Evolutionary conservation across 148 eudicot genomes (phyloP).

Genomic region (Rhododendron griersonianum): DNA sequence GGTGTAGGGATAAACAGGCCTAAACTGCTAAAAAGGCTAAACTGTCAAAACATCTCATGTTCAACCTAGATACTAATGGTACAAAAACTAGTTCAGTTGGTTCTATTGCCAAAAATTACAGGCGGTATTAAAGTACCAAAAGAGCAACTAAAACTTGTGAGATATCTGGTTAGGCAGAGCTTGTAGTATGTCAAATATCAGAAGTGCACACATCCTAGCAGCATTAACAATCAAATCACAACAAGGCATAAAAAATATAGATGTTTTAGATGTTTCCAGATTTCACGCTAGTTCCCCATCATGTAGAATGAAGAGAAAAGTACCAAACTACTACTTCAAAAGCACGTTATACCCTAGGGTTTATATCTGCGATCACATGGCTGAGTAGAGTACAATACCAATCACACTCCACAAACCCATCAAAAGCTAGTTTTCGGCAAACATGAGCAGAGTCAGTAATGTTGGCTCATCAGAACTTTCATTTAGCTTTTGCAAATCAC

Average conservation of each 20-base stretch:
- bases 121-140: neutral
- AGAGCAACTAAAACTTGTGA: neutral
- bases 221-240: neutral
- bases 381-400: neutral
- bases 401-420: neutral
- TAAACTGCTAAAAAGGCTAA: neutral
- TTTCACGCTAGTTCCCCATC: neutral
- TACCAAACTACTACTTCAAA: neutral
- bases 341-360: neutral
- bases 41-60: neutral
- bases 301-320: neutral
- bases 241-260: too few species aligned
- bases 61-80: neutral
- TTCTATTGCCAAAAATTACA: neutral
- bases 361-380: neutral
- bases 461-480: neutral
- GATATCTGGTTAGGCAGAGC: neutral
- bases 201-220: neutral
- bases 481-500: neutral
- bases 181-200: neutral
- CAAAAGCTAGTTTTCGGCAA: neutral
- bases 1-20: neutral
- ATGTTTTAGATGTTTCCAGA: too few species aligned
- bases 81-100: neutral
- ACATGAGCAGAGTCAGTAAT: neutral